Base-by-base conservation (phyloP, 169 alveolate genomes). In the Theileria parva region DNA sequence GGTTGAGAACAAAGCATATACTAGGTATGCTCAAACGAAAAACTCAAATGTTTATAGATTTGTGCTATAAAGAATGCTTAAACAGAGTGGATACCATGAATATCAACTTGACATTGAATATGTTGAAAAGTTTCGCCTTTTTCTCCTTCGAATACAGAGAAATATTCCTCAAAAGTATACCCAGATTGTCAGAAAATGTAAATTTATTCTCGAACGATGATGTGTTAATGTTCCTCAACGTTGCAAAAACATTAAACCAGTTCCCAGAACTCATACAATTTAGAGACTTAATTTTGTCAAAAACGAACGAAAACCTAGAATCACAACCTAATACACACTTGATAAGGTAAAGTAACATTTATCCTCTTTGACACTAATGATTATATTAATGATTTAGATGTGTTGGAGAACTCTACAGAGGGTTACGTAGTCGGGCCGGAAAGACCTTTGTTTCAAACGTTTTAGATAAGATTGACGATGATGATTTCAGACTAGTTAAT, bases 121-220 rank as follows among this genome's bases (percentile, higher is more conserved):
- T 84, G n/a, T 32, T 84, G 60, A 57, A 77, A 19, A 51, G 86
- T 39, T 71, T 76, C 55, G 69, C 83, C 66, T 75, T 74, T 77
- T 84, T 77, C 65, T 67, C 90, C 17, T 71, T 69, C 63, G 90
- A 84, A 73, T 84, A 84, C 48, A 67, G 79, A 30, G 86, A 44
- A 9, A 74, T 71, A n/a, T 84, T 75, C 73, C 66, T 73, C 60
- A 30, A 15, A 11, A 48, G 74, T 23, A 28, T 34, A 59, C 59
- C 39, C 8, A 12, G 23, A 37, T 25, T 74, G 19, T 64, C 48
- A 57, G 77, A 50, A 23, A 65, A 84, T 39, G 48, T 84, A 17
- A 19, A 25, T n/a, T 19, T 19, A 0, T 68, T 84, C 48, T 61
- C 83, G 19, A 48, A 84, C 34, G 90, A 84, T 12, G 90, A 84